A percentile compares a stretch with the other conserved stretches of the same genome.
Evolutionary conservation across 2,329 filamentous ascomycete genomes (phyloP).

Genomic region (Epichloe glyceriae): DNA sequence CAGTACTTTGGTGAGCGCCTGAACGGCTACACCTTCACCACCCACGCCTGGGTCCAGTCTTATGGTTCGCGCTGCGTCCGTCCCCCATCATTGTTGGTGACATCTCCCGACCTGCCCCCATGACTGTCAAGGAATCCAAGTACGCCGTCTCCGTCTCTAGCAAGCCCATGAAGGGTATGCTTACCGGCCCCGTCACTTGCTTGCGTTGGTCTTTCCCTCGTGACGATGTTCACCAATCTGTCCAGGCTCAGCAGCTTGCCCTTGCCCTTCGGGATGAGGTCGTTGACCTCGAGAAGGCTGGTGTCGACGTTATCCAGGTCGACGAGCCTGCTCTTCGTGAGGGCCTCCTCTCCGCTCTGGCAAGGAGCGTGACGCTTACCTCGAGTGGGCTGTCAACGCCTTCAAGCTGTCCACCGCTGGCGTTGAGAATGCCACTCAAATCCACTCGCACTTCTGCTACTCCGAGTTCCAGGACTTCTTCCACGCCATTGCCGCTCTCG

Average conservation of each 20-base stretch:
- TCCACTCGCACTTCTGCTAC: conserved; percentile 99
- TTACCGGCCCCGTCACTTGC: conserved; percentile 97
- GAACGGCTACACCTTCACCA: conserved; percentile 96
- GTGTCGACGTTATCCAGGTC: conserved; percentile 96
- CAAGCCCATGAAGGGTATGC: conserved; percentile 99
- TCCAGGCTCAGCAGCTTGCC: conserved; percentile 97
- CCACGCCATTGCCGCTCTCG: conserved; percentile 96
- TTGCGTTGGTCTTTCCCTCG: conserved; percentile 99
- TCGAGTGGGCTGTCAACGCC: conserved; percentile 92
- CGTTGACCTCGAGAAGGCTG: conserved; percentile 91
- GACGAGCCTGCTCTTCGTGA: conserved; percentile 98
- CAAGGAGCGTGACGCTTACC: conserved; percentile 91
- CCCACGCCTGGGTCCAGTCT: conserved; percentile 95
- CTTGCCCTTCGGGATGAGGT: conserved; percentile 98
- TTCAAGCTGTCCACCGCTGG: conserved; percentile 94
- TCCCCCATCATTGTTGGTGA: conserved; percentile 98
- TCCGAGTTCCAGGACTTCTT: conserved; percentile 99
- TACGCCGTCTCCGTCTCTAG: conserved; percentile 91
- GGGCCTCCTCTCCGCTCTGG: conserved; percentile 90
- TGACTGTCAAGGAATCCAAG: conserved; percentile 99
- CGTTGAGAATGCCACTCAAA: conserved; percentile 92
- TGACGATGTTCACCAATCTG: conserved; percentile 98
- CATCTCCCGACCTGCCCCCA: conserved; percentile 88
- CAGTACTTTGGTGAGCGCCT: conserved; percentile 99
- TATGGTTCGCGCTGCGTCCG: conserved; percentile 98